Base-by-base conservation (phyloP, 257 asterid genomes). In the Paulownia fortunei region DNA sequence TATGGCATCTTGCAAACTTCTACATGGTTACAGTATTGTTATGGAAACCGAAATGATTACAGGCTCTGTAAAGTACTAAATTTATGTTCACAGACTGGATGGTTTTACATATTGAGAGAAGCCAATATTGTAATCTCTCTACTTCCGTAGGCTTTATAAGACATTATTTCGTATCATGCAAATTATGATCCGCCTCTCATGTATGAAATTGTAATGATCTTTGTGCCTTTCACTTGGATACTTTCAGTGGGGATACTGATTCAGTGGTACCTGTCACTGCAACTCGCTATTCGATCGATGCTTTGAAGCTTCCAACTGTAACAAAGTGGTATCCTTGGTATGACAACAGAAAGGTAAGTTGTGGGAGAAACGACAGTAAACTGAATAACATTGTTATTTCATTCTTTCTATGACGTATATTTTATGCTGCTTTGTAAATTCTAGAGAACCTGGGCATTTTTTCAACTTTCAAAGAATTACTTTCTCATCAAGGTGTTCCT, bases 211-310 rank as follows among this genome's bases (percentile, higher is more conserved):
- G 36, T 36, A 18, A 59, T 5, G 42, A 44, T 44, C 34, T 18
- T 34, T 9, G 8, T 39, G 32, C 19, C 0, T 9, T 54, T 0
- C 27, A 2, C 13, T 41, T 27, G 23, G 8, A 27, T 52, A 39
- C 70, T 79, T 74, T 37, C 91, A 96, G 99, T 79, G 99, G 99
- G 41, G 98, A 96, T 81, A 88, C 99, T 60, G 99, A 96, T 82
- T 82, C 99, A 1, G 97, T 96, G 26, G 97, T 96, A 66, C 99
- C 99, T 5, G 51, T 96, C 62, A 93, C 98, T 16, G 99, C 98
- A 79, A 96, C 99, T 23, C 94, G 99, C 49, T 92, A 92, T 64
- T 96, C 99, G n/a, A 88, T 96, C n/a, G 92, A 89, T 80, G 98
- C 97, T 42, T 77, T 96, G 86, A 90, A 92, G 84, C 99, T 96